phyloP scores from a whole-genome alignment of 2,329 filamentous ascomycete genomes.

The Lecanicillium sp. region DNA sequence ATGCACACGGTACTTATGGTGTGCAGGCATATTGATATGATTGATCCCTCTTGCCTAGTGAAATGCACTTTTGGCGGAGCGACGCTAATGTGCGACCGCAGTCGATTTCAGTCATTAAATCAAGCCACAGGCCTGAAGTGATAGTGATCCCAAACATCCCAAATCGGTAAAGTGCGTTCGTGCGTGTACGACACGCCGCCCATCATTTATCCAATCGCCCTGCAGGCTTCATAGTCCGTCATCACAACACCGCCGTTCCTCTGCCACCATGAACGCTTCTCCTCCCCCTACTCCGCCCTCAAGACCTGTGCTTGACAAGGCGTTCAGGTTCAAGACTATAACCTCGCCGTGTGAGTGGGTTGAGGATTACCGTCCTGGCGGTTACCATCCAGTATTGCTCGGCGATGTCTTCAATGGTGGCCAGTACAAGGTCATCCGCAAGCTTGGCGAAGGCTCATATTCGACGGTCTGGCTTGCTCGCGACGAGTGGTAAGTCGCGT shows the following conservation, averaged over 20 bases:
- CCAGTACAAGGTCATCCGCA: conserved; percentile 37
- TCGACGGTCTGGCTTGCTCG: conserved; percentile 42
- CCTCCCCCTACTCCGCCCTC: conserved; percentile 21
- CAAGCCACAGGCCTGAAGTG: no score
- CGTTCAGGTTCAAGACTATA: conserved; percentile 22
- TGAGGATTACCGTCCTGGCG: conserved; percentile 31
- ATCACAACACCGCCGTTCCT: conserved; percentile 9
- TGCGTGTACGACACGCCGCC: background rate
- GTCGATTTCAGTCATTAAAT: no score
- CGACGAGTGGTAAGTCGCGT: conserved; percentile 22
- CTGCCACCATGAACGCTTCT: conserved; percentile 18
- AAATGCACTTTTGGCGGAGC: no score
- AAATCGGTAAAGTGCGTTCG: background rate
- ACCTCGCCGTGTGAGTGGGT: conserved; percentile 24
- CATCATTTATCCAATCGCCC: background rate
- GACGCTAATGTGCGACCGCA: no score
- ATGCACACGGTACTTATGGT: no score
- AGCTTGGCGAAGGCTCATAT: conserved; percentile 38
- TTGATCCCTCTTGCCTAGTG: no score
- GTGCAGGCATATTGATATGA: no score
- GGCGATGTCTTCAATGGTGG: conserved; percentile 34
- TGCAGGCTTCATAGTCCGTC: background rate
- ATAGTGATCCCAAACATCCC: background rate
- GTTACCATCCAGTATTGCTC: conserved; percentile 38
- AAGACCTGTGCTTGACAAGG: conserved; percentile 15